Percentiles rank a stretch among this genome's conserved stretches.
Evolutionary conservation across 805 yeast species (phyloP).

Genomic region (Brettanomyces naardenensis): DNA sequence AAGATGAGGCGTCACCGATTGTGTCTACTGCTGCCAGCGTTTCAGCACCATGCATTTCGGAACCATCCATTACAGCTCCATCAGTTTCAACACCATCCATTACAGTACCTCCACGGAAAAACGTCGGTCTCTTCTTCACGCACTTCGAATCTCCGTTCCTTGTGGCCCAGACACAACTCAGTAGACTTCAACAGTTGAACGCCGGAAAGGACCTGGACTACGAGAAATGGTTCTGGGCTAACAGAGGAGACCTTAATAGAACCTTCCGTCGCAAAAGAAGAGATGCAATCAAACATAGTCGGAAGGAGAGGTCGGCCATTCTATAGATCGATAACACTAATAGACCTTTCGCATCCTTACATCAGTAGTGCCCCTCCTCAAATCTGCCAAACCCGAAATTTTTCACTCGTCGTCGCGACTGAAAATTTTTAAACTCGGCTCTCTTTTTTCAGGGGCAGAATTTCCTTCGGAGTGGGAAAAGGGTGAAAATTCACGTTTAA

Average conservation of each 20-base stretch:
- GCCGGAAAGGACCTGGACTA: constrained; percentile 35
- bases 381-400: too few relatives aligned
- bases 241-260: constrained; percentile 72
- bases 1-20: constrained; percentile 35
- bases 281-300: constrained; percentile 57
- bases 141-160: constrained; percentile 84
- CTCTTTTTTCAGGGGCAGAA: too few relatives aligned
- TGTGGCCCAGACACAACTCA: constrained; percentile 74
- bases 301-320: constrained; percentile 29
- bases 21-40: constrained; percentile 7
- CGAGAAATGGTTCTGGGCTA: constrained; percentile 74
- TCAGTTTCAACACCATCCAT: constrained; percentile 6
- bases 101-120: constrained; percentile 15
- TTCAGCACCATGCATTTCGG: neutral
- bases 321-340: too few relatives aligned
- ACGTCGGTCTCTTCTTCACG: constrained; percentile 63
- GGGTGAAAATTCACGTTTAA: too few relatives aligned
- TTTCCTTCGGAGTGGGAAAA: too few relatives aligned
- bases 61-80: constrained; percentile 6
- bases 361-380: too few relatives aligned
- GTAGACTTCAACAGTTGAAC: constrained; percentile 39
- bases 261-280: constrained; percentile 68
- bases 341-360: too few relatives aligned
- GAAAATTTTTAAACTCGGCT: too few relatives aligned
- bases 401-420: too few relatives aligned